Base-by-base conservation (phyloP, 2,329 filamentous ascomycete genomes). In the Myriosclerotinia curreyana region DNA sequence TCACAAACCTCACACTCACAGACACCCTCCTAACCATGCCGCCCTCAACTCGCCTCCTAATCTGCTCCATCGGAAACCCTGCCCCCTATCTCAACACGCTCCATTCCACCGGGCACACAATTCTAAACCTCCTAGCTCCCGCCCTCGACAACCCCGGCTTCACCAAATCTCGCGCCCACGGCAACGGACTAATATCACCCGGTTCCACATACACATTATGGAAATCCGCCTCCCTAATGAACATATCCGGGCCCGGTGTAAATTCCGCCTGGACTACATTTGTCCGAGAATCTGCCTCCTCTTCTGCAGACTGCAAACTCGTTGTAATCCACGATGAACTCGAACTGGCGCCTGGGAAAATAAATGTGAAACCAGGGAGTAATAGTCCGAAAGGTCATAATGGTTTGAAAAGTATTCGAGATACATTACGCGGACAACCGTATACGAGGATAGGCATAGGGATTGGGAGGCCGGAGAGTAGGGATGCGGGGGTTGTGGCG, bases 271-370 rank as follows among this genome's bases (percentile, higher is more conserved):
- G 89, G 80, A 81, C 80, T 49, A 78, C 84, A n/a, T 80, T 83
- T 64, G 69, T 86, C 66, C 77, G 70, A 68, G 68, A 79, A 69
- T 73, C 67, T 0, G 34, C 54, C 8, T 46, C 54, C 14, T 46
- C 40, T 12, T n/a, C 69, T 69, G 78, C 40, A 73, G 67, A 70
- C 60, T 77, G 80, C 3, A 77, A 80, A 3, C 76, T 99, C 20
- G 85, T 98, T 0, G 79, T 98, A 15, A 79, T 98, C 25, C 92
- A 98, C 75, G 94, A 98, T 75, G 94, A 98, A 75, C 77, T 98
- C 42, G 93, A 97, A 72, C 81, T 84, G 50, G 79, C 82, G 3
- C 73, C 92, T 2, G 92, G 92, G 0, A 81, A 82, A 44, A 82
- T 96, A 17, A 84, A 80, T 56, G 79, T 91, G 7, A 83, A 83